Conservation (phyloP, 257 asterid species). For the Gentiana straminea region DNA sequence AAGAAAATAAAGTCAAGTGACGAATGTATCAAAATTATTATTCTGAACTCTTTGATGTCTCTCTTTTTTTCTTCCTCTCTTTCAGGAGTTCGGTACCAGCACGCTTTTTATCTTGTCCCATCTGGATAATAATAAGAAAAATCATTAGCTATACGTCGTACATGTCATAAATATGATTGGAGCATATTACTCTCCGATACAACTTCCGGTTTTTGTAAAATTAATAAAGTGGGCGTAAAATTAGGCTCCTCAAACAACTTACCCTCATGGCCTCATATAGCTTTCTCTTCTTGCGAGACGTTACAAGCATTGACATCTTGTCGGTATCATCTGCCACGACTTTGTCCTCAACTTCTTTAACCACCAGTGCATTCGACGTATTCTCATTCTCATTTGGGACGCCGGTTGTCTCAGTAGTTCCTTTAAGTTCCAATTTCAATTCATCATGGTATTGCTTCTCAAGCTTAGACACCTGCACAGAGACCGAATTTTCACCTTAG, state of each 20-base stretch:
- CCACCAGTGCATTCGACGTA: constrained; percentile 20
- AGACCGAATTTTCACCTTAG: background rate
- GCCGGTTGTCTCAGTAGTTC: constrained; percentile 21
- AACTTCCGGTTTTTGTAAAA: background rate
- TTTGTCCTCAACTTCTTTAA: constrained; percentile 36
- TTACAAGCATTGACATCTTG: constrained; percentile 30
- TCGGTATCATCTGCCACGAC: constrained; percentile 34
- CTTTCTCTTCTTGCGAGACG: constrained; percentile 58
- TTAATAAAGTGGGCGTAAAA: background rate
- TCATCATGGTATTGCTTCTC: constrained; percentile 62
- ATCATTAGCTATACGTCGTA: background rate
- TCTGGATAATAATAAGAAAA: constrained; percentile 30
- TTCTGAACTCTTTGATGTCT: constrained; percentile 32
- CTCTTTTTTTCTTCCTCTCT: constrained; percentile 36
- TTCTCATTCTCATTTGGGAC: constrained; percentile 10
- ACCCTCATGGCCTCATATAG: constrained; percentile 64
- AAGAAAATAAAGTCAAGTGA: too few species aligned
- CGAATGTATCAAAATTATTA: background rate
- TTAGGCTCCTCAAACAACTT: constrained; percentile 10
- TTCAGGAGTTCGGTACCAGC: constrained; percentile 21
- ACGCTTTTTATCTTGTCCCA: constrained; percentile 33
- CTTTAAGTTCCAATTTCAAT: constrained; percentile 48
- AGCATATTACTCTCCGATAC: background rate
- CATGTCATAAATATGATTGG: background rate
- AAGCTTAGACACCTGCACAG: constrained; percentile 44